phyloP scores from a whole-genome alignment of 2,329 filamentous ascomycete genomes.

The Parafenestella ontariensis region DNA sequence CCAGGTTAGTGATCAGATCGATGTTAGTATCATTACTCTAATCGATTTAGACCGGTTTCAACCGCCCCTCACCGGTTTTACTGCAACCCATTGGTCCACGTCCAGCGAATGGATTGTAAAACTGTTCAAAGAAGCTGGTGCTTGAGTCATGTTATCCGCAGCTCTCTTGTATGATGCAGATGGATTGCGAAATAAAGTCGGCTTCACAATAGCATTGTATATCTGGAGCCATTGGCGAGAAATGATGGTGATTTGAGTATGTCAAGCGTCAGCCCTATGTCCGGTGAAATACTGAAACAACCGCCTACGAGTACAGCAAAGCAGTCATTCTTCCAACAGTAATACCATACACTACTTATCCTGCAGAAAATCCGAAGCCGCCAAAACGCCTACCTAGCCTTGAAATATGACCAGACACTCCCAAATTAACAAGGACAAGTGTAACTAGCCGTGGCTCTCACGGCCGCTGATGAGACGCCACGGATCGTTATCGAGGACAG shows the following conservation, averaged over 20 bases:
- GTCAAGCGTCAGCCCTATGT: constrained; percentile 9
- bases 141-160: constrained; percentile 15
- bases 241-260: constrained; percentile 9
- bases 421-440: background rate
- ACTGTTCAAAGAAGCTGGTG: constrained; percentile 43
- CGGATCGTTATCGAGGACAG: constrained; percentile 44
- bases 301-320: constrained; percentile 12
- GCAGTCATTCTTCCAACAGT: background rate
- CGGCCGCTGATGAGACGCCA: constrained; percentile 49
- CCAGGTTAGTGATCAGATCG: constrained; percentile 28
- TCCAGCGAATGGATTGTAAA: constrained; percentile 43
- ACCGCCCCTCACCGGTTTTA: constrained; percentile 36
- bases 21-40: constrained; percentile 3
- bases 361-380: background rate
- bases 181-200: background rate
- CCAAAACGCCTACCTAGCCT: background rate
- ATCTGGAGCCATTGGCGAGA: constrained; percentile 9
- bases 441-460: constrained; percentile 45
- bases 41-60: constrained; percentile 36
- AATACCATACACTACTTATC: background rate
- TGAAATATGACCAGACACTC: background rate
- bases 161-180: constrained; percentile 2
- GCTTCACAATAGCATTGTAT: background rate
- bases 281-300: constrained; percentile 13
- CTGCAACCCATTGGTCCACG: constrained; percentile 32